These are phyloP conservation scores for Debaryomycetaceae sp. DNA, from an alignment of 1,139 yeast genomes.

Conservation along the genomic window DNA sequence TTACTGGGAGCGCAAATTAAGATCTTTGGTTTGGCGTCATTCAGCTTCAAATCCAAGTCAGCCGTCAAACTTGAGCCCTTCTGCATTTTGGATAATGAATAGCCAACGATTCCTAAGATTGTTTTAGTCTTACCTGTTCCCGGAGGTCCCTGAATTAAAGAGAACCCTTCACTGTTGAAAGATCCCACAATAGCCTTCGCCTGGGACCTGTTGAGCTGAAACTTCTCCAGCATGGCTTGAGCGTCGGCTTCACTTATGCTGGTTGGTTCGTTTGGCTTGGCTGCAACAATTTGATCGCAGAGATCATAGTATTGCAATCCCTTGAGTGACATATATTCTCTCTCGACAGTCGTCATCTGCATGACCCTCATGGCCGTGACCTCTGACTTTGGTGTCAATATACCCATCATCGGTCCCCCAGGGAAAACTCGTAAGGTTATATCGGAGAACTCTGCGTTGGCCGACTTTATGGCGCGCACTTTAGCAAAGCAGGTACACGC, in stretches of 20 bases:
- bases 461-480: slow-evolving; percentile 57
- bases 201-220: slow-evolving; percentile 74
- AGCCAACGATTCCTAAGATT: slow-evolving; percentile 82
- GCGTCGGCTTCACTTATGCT: slow-evolving; percentile 26
- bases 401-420: slow-evolving; percentile 36
- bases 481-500: slow-evolving; percentile 62
- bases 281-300: slow-evolving; percentile 50
- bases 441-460: slow-evolving; percentile 58
- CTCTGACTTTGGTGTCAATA: slow-evolving; percentile 52
- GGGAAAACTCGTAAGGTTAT: slow-evolving; percentile 60
- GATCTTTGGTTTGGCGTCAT: slow-evolving; percentile 27
- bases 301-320: slow-evolving; percentile 79
- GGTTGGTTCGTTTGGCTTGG: slow-evolving; percentile 42
- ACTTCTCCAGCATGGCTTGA: slow-evolving; percentile 28
- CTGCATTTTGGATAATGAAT: slow-evolving; percentile 35
- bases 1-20: slow-evolving; percentile 96
- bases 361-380: slow-evolving; percentile 62
- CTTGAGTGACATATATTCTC: slow-evolving; percentile 78
- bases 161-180: slow-evolving; percentile 59
- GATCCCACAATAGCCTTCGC: slow-evolving; percentile 81
- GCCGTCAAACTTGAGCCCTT: slow-evolving; percentile 20
- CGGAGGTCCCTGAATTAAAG: slow-evolving; percentile 94
- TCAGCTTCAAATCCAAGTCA: slow-evolving; percentile 13
- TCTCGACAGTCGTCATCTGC: slow-evolving; percentile 85
- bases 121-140: slow-evolving; percentile 99